Conservation (phyloP, 805 yeast species). For the Pichia phayaonensis region DNA sequence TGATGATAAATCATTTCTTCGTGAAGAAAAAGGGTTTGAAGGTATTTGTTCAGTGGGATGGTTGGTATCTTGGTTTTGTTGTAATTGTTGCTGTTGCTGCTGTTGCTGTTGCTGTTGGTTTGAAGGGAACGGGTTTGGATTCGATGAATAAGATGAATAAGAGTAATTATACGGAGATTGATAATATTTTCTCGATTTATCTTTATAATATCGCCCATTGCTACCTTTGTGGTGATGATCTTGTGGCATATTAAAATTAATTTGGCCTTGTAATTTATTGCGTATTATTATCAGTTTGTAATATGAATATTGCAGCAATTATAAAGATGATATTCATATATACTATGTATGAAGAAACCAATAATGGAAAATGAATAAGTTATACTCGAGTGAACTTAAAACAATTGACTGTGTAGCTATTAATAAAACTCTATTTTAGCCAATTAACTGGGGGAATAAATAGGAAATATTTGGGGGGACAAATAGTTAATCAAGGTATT, state of each 20-base stretch:
- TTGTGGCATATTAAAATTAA: conserved; percentile 2
- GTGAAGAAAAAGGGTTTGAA: conserved; percentile 6
- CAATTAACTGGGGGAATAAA: background rate
- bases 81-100: background rate
- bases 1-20: conserved; percentile 3
- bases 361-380: background rate
- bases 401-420: background rate
- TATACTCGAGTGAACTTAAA: background rate
- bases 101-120: conserved; percentile 14
- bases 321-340: background rate
- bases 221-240: conserved; percentile 7
- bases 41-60: background rate
- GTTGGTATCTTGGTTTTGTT: background rate
- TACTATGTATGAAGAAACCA: background rate
- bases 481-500: background rate
- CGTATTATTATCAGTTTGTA: background rate
- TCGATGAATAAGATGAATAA: conserved; percentile 10
- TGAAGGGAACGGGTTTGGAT: conserved; percentile 26
- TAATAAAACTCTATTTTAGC: background rate
- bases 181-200: conserved; percentile 19
- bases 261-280: background rate
- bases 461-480: background rate
- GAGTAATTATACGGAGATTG: conserved; percentile 12
- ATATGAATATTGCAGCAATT: background rate
- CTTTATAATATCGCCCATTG: conserved; percentile 19